phyloP scores from a whole-genome alignment of 805 yeast genomes.

The Saccharomycopsis capsularis region DNA sequence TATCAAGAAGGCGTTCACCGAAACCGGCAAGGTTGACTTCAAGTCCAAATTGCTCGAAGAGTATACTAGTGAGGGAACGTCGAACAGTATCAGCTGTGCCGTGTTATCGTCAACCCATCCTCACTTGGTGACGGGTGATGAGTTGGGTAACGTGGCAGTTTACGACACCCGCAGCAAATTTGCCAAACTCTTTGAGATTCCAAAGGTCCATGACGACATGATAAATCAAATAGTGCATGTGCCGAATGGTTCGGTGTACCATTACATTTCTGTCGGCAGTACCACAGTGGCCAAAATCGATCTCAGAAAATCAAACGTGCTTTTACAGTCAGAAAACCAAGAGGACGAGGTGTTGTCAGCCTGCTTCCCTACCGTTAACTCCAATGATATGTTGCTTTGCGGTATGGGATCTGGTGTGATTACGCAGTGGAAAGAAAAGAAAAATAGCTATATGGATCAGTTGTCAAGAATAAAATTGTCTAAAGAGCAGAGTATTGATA shows the following conservation, averaged over 20 bases:
- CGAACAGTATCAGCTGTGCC: constrained; percentile 28
- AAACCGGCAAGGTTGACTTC: constrained; percentile 63
- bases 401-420: constrained; percentile 90
- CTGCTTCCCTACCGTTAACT: constrained; percentile 56
- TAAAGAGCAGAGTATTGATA: constrained; percentile 67
- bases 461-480: constrained; percentile 64
- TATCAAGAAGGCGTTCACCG: constrained; percentile 63
- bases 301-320: constrained; percentile 55
- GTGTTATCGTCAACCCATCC: constrained; percentile 32
- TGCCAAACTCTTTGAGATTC: constrained; percentile 37
- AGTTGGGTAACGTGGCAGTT: constrained; percentile 59
- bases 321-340: constrained; percentile 75
- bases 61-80: constrained; percentile 16
- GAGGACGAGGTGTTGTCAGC: constrained; percentile 86
- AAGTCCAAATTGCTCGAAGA: constrained; percentile 37
- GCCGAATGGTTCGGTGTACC: constrained; percentile 62
- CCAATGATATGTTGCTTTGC: constrained; percentile 59
- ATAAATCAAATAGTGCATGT: constrained; percentile 67
- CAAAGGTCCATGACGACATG: constrained; percentile 65
- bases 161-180: constrained; percentile 49
- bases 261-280: constrained; percentile 73
- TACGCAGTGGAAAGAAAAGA: constrained; percentile 75
- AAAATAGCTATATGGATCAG: constrained; percentile 70
- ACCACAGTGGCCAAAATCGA: constrained; percentile 77
- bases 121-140: constrained; percentile 53